Conservation (phyloP, 805 yeast genomes). For the Candida quercuum region DNA sequence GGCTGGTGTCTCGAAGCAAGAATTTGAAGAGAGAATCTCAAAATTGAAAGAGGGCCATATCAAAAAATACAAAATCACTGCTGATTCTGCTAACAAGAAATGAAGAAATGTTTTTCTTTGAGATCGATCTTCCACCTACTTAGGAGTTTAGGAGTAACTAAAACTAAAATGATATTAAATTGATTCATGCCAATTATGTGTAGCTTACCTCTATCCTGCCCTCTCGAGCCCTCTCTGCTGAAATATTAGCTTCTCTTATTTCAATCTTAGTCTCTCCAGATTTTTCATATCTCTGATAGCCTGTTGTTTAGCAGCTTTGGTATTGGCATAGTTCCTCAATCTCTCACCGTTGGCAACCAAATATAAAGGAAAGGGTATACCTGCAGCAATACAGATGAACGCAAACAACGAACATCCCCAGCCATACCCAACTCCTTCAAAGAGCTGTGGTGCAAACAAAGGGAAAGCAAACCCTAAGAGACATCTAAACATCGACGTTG, state of each 20-base stretch:
- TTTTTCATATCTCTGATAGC: slow-evolving; percentile 39
- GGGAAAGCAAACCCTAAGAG: slow-evolving; percentile 68
- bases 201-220: no score
- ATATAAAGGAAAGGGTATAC: slow-evolving; percentile 63
- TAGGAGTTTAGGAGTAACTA: no score
- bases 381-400: slow-evolving; percentile 47
- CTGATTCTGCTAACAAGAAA: slow-evolving; percentile 8
- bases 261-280: slow-evolving; percentile 22
- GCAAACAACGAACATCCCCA: slow-evolving; percentile 70
- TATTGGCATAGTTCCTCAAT: slow-evolving; percentile 52
- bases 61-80: slow-evolving; percentile 1
- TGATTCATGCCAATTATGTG: no score
- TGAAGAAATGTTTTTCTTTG: no score
- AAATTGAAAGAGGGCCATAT: background rate
- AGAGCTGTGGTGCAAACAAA: slow-evolving; percentile 56
- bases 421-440: slow-evolving; percentile 51
- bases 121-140: no score
- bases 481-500: slow-evolving; percentile 64
- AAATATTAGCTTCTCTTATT: background rate
- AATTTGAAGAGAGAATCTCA: slow-evolving; percentile 17
- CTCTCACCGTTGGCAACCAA: slow-evolving; percentile 52
- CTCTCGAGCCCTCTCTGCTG: no score
- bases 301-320: slow-evolving; percentile 39
- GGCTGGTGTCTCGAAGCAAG: slow-evolving; percentile 22
- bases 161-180: no score